Percentiles rank a stretch among this genome's conserved stretches.
Evolutionary conservation across 768 basidiomycete species (phyloP).

Genomic region (Cantharellus anzutake): DNA sequence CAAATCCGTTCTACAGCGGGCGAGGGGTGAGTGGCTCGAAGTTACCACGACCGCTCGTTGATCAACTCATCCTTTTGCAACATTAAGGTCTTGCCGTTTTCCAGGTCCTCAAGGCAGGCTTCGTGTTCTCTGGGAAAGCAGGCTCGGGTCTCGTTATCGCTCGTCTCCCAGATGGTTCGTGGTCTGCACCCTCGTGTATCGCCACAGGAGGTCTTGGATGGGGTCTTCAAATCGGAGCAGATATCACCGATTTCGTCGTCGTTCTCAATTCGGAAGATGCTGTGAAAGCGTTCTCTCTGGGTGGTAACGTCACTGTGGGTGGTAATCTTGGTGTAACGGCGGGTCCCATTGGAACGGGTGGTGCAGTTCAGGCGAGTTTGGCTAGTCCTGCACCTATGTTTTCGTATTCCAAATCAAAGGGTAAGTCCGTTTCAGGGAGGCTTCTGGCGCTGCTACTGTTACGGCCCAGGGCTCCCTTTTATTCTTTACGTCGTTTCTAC

Average conservation of each 20-base stretch:
- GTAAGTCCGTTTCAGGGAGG: slow-evolving; percentile 22
- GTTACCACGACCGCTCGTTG: background rate
- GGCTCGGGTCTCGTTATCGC: slow-evolving; percentile 88
- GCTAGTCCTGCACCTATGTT: slow-evolving; percentile 96
- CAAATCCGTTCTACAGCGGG: slow-evolving; percentile 74
- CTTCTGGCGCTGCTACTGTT: too few species aligned
- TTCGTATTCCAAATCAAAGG: slow-evolving; percentile 89
- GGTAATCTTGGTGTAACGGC: slow-evolving; percentile 73
- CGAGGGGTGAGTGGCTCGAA: slow-evolving; percentile 43
- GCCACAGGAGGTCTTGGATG: slow-evolving; percentile 89
- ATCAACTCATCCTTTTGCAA: background rate
- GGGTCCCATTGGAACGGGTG: slow-evolving; percentile 89
- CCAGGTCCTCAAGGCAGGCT: slow-evolving; percentile 45
- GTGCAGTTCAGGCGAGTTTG: slow-evolving; percentile 66
- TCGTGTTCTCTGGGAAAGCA: slow-evolving; percentile 42
- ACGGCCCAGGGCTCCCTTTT: too few species aligned
- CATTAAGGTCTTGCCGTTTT: slow-evolving; percentile 86
- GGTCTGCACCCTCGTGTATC: slow-evolving; percentile 94
- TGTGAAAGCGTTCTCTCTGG: slow-evolving; percentile 83
- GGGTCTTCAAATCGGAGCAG: slow-evolving; percentile 91
- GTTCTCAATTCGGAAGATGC: slow-evolving; percentile 95
- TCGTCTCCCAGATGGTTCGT: slow-evolving; percentile 82
- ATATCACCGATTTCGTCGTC: slow-evolving; percentile 89
- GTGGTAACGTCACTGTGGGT: slow-evolving; percentile 92
- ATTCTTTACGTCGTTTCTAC: too few species aligned